Evolutionary conservation across 306 rosid species (phyloP), one percentile per base, ranked within the genome.

Genomic region (Erythrophleum fordii): DNA sequence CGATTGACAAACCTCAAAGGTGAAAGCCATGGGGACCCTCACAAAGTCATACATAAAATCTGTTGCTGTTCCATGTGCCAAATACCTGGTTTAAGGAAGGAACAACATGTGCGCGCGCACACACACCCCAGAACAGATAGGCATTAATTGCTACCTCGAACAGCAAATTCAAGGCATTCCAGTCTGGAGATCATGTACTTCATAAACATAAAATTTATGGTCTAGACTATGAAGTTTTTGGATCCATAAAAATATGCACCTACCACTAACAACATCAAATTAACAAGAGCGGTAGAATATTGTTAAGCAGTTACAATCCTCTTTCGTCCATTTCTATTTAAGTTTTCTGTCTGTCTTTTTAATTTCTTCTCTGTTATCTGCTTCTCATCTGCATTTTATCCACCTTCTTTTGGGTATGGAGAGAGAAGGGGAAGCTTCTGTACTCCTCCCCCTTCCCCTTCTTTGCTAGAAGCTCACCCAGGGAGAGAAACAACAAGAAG

Each of bases 31-130:
- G 42, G 98, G 97, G 79, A 91, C 91, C 89, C 80, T 87, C 74
- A 74, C 92, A 67, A 91, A 78, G 82, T 95, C 98, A 72, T 85
- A 92, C 97, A 92, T 92, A 89, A 78, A 95, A 90, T 95, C 98
- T 20, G 97, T 95, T 76, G 97, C 97, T 29, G 98, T 95, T 76
- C 98, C 98, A 62, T 95, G 98, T 11, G 97, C 98, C 78, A 95
- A 83, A 88, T 95, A 95, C 90, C 98, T 92, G 83, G 52, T 76
- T 71, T 23, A 65, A 71, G 82, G 62, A 69, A 75, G 66, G 83
- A 75, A 17, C 42, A 34, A 22, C n/a, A n/a, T n/a, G n/a, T n/a
- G n/a, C n/a, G n/a, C n/a, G n/a, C n/a, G n/a, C n/a, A n/a, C n/a
- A 49, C 53, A 51, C 51, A 49, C n/a, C 31, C 45, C 14, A 76